These are phyloP conservation scores for Vitis labrusca DNA, from an alignment of 164 flowering plant species.

Conservation along the genomic window DNA sequence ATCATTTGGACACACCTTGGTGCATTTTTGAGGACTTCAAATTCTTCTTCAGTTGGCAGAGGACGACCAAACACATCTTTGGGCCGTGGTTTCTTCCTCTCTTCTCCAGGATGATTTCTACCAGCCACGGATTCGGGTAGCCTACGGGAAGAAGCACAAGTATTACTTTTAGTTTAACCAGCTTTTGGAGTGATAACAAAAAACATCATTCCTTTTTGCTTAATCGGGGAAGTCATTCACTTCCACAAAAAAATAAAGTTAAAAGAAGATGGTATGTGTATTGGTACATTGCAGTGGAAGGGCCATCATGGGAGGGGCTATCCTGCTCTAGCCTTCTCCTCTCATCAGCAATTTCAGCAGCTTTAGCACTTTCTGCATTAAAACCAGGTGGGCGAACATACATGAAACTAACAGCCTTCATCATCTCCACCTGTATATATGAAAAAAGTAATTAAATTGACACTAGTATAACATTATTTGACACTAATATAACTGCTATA, in stretches of 20 bases:
- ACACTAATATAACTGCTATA: too few species aligned
- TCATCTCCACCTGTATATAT: conserved; percentile 65
- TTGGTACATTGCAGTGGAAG: conserved; percentile 34
- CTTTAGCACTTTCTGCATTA: conserved; percentile 95
- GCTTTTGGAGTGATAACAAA: too few species aligned
- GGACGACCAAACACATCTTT: conserved; percentile 91
- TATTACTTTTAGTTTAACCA: not conserved
- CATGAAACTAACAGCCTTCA: conserved; percentile 99
- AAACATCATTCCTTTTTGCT: too few species aligned
- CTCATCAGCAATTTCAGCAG: conserved; percentile 87
- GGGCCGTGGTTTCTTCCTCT: conserved; percentile 71
- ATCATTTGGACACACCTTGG: conserved; percentile 51
- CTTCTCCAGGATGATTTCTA: conserved; percentile 24
- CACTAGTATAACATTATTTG: too few species aligned
- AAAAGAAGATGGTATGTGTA: not conserved
- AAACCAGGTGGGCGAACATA: conserved; percentile 99
- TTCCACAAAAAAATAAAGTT: not conserved
- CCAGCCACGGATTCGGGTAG: conserved; percentile 14
- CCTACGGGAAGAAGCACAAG: conserved; percentile 26
- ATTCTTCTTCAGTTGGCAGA: conserved; percentile 90
- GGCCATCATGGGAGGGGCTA: conserved; percentile 23
- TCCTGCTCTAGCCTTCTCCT: conserved; percentile 36
- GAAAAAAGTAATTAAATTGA: not conserved
- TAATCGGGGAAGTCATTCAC: too few species aligned
- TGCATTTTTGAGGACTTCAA: conserved; percentile 85